Evolutionary conservation across 1,139 yeast species (phyloP).

Genomic region (Tardiomyces depauwii): DNA sequence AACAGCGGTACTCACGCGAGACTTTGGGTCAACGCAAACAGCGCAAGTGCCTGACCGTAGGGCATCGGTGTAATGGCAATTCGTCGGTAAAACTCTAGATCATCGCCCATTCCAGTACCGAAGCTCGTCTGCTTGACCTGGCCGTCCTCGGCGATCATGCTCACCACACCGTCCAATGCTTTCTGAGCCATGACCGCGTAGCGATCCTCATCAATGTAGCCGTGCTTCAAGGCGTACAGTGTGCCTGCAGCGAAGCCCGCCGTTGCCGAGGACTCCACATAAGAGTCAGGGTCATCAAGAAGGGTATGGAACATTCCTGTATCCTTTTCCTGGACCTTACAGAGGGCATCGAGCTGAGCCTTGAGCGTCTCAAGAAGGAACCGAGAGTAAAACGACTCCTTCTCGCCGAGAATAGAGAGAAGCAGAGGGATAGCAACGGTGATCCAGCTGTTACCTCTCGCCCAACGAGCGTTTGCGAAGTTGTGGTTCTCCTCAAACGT

Average conservation of each 20-base stretch:
- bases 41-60: conserved; percentile 31
- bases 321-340: conserved; percentile 18
- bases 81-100: conserved; percentile 25
- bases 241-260: conserved; percentile 31
- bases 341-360: conserved; percentile 22
- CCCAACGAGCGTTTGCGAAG: conserved; percentile 29
- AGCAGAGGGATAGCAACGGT: conserved; percentile 30
- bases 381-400: conserved; percentile 19
- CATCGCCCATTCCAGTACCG: conserved; percentile 29
- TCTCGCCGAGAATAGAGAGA: conserved; percentile 23
- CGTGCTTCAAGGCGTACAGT: conserved; percentile 22
- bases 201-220: conserved; percentile 15
- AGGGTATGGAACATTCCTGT: conserved; percentile 28
- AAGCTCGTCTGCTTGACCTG: conserved; percentile 27
- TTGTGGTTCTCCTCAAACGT: conserved; percentile 26
- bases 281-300: conserved; percentile 24
- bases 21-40: conserved; percentile 20
- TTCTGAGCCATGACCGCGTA: conserved; percentile 20
- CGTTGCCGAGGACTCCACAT: conserved; percentile 27
- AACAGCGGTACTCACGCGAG: background rate
- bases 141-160: conserved; percentile 22
- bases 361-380: conserved; percentile 23
- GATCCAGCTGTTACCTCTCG: conserved; percentile 29
- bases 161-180: conserved; percentile 24
- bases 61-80: conserved; percentile 29